phyloP scores from a whole-genome alignment of 2,329 filamentous ascomycete species.

The Claviceps cyperi region DNA sequence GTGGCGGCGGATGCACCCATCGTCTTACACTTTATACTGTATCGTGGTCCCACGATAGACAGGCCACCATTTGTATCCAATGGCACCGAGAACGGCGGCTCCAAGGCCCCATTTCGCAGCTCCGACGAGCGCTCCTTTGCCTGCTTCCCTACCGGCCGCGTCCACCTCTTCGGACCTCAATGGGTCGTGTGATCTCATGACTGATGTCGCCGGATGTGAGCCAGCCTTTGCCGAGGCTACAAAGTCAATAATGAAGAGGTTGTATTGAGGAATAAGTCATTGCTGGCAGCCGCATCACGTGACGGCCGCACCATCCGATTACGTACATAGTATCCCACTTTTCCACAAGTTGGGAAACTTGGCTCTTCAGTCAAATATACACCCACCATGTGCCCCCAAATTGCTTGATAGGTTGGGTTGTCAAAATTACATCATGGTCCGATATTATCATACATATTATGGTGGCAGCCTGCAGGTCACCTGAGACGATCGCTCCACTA shows the following conservation, averaged over 20 bases:
- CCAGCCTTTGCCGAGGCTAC: not conserved
- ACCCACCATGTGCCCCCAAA: too few species aligned
- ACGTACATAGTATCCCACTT: too few species aligned
- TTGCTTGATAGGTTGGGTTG: too few species aligned
- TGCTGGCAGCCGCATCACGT: too few species aligned
- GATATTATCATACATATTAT: too few species aligned
- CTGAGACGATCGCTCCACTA: too few species aligned
- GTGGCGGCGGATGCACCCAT: not conserved
- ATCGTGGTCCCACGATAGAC: slow-evolving; percentile 58
- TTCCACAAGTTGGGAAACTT: too few species aligned
- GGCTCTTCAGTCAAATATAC: too few species aligned
- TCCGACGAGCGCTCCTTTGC: slow-evolving; percentile 50
- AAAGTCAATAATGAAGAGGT: not conserved
- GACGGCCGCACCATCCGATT: too few species aligned
- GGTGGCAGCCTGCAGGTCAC: too few species aligned
- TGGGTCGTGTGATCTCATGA: slow-evolving; percentile 38
- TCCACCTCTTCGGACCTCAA: slow-evolving; percentile 52
- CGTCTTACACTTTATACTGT: slow-evolving; percentile 61
- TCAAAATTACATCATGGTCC: too few species aligned
- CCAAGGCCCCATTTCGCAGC: slow-evolving; percentile 60
- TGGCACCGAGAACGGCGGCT: slow-evolving; percentile 44
- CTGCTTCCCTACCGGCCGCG: slow-evolving; percentile 57
- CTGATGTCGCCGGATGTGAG: slow-evolving; percentile 2
- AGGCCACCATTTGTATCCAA: slow-evolving; percentile 52
- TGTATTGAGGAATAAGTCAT: too few species aligned